Percentiles rank a stretch among this genome's conserved stretches.
Evolutionary conservation across 306 rosid genomes (phyloP).

Genomic region (Castanea mollissima): DNA sequence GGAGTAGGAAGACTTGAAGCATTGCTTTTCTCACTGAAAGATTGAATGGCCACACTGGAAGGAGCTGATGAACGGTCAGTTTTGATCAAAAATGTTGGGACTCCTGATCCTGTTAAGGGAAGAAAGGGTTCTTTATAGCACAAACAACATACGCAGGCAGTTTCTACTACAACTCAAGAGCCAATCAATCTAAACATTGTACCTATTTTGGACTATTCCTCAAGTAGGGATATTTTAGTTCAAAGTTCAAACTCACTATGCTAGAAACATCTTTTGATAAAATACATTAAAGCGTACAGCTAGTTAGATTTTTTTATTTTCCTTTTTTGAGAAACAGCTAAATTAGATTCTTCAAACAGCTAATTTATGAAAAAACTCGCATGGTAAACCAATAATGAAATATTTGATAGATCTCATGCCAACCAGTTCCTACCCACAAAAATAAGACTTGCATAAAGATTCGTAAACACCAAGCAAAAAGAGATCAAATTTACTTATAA

Average conservation of each 20-base stretch:
- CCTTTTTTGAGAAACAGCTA: not conserved
- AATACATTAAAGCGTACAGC: no score
- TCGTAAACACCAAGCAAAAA: not conserved
- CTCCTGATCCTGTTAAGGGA: conserved; percentile 38
- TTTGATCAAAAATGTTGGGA: conserved; percentile 44
- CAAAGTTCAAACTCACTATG: not conserved
- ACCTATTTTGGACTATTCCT: no score
- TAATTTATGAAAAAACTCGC: not conserved
- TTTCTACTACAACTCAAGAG: not conserved
- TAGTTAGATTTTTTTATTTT: no score
- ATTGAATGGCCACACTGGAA: conserved; percentile 46
- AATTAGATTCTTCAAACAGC: not conserved
- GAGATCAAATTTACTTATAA: not conserved
- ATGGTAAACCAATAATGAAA: not conserved
- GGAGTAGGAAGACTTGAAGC: conserved; percentile 17
- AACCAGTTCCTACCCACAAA: not conserved
- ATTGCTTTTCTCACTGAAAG: conserved; percentile 51
- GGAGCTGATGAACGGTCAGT: conserved; percentile 48
- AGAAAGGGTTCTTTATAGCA: conserved; percentile 13
- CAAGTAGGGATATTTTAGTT: not conserved
- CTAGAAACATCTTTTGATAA: not conserved
- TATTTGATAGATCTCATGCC: not conserved
- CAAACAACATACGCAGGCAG: not conserved
- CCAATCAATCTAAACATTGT: not conserved
- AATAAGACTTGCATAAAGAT: not conserved